Conservation (phyloP, 345 rosid species). For the Dovyalis caffra region DNA sequence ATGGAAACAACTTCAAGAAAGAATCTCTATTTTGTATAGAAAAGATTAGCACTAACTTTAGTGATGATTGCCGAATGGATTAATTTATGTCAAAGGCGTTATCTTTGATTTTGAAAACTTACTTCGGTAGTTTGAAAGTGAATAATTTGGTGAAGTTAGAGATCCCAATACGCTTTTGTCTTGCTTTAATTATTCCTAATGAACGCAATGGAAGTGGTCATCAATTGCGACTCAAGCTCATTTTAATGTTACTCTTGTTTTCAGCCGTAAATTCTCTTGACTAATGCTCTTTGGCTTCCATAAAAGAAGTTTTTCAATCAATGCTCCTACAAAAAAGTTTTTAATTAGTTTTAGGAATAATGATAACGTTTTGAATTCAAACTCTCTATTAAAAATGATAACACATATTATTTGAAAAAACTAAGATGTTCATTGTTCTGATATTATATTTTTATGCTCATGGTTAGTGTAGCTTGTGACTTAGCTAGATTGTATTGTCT, state of each 20-base stretch:
- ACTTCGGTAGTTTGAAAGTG: not conserved
- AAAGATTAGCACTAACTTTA: not conserved
- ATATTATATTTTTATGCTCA: no score
- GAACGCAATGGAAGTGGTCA: not conserved
- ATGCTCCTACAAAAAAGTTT: not conserved
- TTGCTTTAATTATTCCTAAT: not conserved
- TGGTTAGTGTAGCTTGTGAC: no score
- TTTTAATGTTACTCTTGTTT: not conserved
- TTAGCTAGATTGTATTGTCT: no score
- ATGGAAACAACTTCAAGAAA: no score
- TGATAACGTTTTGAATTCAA: not conserved
- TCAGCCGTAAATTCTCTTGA: conserved; percentile 4
- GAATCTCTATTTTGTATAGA: no score
- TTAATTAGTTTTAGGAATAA: not conserved
- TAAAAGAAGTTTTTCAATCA: not conserved
- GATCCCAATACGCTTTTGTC: not conserved
- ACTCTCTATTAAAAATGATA: not conserved
- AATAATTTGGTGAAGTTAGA: not conserved
- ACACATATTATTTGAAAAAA: no score
- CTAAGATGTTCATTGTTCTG: no score
- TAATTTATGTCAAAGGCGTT: not conserved
- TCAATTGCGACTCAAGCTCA: not conserved
- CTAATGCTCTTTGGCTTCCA: not conserved
- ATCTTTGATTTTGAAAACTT: not conserved
- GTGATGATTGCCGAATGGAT: not conserved